Base-by-base conservation (phyloP, 129 eudicot genomes). In the Artemisia tridentata region DNA sequence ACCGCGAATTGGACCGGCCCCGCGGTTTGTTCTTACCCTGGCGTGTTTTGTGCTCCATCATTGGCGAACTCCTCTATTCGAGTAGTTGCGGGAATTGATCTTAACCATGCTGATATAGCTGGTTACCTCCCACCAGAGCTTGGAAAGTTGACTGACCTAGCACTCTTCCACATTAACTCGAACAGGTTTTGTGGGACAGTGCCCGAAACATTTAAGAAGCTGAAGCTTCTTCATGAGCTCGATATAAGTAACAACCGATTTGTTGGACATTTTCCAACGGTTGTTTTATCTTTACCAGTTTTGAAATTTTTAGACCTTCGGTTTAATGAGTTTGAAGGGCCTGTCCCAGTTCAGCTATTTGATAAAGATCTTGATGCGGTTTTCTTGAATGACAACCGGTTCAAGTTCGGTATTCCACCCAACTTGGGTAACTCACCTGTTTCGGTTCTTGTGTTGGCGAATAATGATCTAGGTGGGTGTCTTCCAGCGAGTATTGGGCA, bases 391-490 rank as follows among this genome's bases (percentile, higher is more conserved):
- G 88, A 87, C 57, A 89, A 93, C 78, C 87, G 98, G 59, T 93
- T 93, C 71, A 80, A 63, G 52, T 82, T 82, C 43, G 96, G 95
- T 1, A 87, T 93, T 12, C 98, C 98, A 19, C 81, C 82, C 1
- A 93, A 93, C 67, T 78, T 93, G 31, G 98, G 98, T 0, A 87
- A 89, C 76, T 93, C 98, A 13, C 97, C 98, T 29, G 96, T 89
- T 3, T 93, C 98, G 5, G 98, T 89, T 20, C 53, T 93, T 71
- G 98, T 93, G 21, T 78, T 93, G 59, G 98, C 98, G 2, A 87
- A 89, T 60, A 93, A 93, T 34, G 72, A 89, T 46, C 48, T 93
- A 25, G 98, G 92, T 8, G 98, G 98, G 1, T 93, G 98, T 48
- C 84, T 93, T n/a, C 98, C 98, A 6, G 84, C 79, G 1, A 93